These are phyloP conservation scores for Globisporangium alternatum DNA, from an alignment of 352 stramenopile species.

Conservation along the genomic window DNA sequence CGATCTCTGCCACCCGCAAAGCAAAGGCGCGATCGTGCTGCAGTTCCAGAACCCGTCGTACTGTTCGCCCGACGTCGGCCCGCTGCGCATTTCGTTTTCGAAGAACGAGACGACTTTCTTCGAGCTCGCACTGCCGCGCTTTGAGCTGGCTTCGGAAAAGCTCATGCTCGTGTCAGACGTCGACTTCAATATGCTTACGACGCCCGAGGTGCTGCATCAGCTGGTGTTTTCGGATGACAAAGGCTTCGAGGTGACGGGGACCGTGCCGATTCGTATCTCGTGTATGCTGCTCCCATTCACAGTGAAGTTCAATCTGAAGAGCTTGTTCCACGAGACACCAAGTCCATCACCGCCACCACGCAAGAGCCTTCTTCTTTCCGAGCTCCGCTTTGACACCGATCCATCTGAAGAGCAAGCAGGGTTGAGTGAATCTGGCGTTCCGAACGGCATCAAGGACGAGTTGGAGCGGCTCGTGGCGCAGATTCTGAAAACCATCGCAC, in stretches of 20 bases:
- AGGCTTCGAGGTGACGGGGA: constrained; percentile 44
- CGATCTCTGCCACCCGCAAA: constrained; percentile 62
- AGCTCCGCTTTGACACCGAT: background rate
- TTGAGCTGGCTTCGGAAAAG: constrained; percentile 47
- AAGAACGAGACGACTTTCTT: constrained; percentile 58
- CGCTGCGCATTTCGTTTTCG: constrained; percentile 46
- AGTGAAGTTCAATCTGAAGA: constrained; percentile 54
- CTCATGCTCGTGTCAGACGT: constrained; percentile 50
- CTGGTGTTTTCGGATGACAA: constrained; percentile 43
- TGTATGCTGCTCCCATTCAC: constrained; percentile 77
- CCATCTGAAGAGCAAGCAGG: constrained; percentile 1
- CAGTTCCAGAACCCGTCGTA: constrained; percentile 77
- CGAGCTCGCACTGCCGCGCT: constrained; percentile 40
- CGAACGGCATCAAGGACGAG: constrained; percentile 44
- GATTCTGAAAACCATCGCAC: constrained; percentile 71
- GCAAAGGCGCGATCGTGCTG: constrained; percentile 47
- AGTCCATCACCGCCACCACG: background rate
- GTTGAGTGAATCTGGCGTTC: constrained; percentile 13
- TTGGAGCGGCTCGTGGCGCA: constrained; percentile 52
- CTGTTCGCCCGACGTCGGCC: constrained; percentile 57
- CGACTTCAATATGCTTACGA: constrained; percentile 43
- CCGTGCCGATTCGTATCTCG: constrained; percentile 51
- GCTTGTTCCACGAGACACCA: constrained; percentile 24
- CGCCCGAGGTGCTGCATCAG: constrained; percentile 41
- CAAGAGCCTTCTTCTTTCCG: background rate